Percentiles rank a stretch among this genome's conserved stretches.
phyloP scores from a whole-genome alignment of 192 early-diverging fungal species.

The Coemansia sp. region DNA sequence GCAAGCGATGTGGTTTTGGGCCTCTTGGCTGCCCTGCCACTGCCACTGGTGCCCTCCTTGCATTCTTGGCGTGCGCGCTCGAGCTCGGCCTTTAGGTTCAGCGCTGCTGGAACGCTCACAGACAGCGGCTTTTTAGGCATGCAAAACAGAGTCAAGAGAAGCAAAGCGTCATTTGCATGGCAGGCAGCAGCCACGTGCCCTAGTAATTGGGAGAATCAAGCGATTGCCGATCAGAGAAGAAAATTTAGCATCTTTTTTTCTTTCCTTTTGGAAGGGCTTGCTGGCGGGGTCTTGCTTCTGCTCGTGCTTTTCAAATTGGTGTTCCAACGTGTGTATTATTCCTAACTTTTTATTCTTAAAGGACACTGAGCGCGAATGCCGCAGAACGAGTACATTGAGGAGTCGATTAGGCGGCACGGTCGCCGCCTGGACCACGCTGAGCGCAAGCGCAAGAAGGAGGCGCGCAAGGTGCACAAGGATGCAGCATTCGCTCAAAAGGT shows the following conservation, averaged over 20 bases:
- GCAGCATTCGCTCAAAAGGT: conserved; percentile 95
- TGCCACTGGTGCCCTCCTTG: conserved; percentile 2
- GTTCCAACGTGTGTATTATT: conserved; percentile 6
- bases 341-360: background rate
- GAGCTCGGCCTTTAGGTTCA: conserved; percentile 33
- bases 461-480: conserved; percentile 87
- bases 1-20: background rate
- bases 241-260: conserved; percentile 5
- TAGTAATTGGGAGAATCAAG: background rate
- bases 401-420: conserved; percentile 95
- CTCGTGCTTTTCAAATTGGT: background rate
- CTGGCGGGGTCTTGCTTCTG: background rate
- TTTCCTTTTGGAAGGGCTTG: background rate
- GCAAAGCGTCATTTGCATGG: too few relatives aligned
- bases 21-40: background rate
- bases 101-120: conserved; percentile 22
- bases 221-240: background rate
- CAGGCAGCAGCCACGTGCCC: background rate
- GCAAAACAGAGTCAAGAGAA: too few relatives aligned
- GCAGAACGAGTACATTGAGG: conserved; percentile 99
- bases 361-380: conserved; percentile 32
- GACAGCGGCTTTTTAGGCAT: conserved; percentile 22
- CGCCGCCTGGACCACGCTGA: conserved; percentile 93
- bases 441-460: conserved; percentile 95
- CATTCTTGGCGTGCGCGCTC: conserved; percentile 33